These are phyloP conservation scores for Irpex rosettiformis DNA, from an alignment of 1,284 basidiomycete genomes.

Conservation along the genomic window DNA sequence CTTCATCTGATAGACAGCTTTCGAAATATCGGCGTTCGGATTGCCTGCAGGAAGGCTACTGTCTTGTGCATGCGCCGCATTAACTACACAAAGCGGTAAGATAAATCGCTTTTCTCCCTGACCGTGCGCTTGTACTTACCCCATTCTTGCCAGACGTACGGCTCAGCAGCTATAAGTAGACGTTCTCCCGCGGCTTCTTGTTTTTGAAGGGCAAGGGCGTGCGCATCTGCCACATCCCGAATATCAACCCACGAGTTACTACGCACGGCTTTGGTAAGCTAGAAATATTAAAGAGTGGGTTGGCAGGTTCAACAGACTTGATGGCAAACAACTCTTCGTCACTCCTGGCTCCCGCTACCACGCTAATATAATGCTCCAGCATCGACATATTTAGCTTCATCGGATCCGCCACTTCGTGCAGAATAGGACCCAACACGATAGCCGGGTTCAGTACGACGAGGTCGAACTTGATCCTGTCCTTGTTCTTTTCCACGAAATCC, in stretches of 20 bases:
- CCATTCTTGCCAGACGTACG: not conserved
- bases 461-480: constrained; percentile 10
- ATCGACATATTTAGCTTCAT: constrained; percentile 5
- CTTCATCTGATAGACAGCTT: not conserved
- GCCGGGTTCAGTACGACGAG: constrained; percentile 17
- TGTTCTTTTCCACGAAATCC: constrained; percentile 12
- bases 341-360: not conserved
- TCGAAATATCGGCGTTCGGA: constrained; percentile 5
- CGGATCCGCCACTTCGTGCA: constrained; percentile 9
- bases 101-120: not conserved
- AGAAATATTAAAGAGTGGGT: not conserved
- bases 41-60: not conserved
- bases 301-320: not conserved
- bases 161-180: constrained; percentile 8
- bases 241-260: constrained; percentile 14
- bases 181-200: constrained; percentile 12
- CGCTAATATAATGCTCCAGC: not conserved
- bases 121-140: not conserved
- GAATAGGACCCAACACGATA: constrained; percentile 15
- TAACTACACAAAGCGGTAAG: not conserved
- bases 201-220: constrained; percentile 15
- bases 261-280: not conserved
- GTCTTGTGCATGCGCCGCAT: constrained; percentile 1
- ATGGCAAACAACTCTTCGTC: not conserved
- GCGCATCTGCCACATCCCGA: constrained; percentile 14